Evolutionary conservation across 2,329 filamentous ascomycete genomes (phyloP), one percentile per base, ranked within the genome.

Genomic region (Daldinia eschscholtzii): DNA sequence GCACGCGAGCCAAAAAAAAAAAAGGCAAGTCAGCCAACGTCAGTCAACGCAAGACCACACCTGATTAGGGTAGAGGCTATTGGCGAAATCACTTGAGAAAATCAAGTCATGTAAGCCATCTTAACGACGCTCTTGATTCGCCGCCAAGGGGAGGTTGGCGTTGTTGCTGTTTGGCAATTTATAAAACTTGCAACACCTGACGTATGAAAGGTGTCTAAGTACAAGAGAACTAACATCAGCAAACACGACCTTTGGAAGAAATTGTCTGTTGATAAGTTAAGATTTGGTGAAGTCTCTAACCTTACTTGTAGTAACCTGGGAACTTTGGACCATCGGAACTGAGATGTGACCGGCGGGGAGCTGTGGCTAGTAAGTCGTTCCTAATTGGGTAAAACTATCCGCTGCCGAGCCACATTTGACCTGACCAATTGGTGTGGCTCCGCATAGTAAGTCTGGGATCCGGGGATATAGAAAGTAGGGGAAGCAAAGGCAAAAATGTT

Each of bases 341-440:
- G 42, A 23, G 42, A 30, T 50, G 6, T 23, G 46, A n/a, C 46
- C 23, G 26, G 6, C 13, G 46, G 46, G 46, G 26, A 18, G 23
- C 3, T 52, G 46, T 52, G 46, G 46, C 46, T 52, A 52, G 46
- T 52, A 52, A 52, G 46, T 33, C 7, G 15, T 18, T 28, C 46
- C 46, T 18, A 52, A 52, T 33, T 50, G 46, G 46, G 46, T 7
- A 52, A 52, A 52, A 52, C 30, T 33, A 2, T 15, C 46, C 46
- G 28, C 2, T 9, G 4, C 12, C 35, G 33, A 28, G 33, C 37
- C 53, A 41, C 37, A 26, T 41, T 39, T 30, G 35, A 42, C 18
- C 35, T 6, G 23, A 26, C 35, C 20, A 18, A 39, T 39, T 56
- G 2, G 13, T 56, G 30, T 39, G 53, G 53, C 35, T 41, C 53